Base-by-base conservation (phyloP, 805 yeast genomes). In the Groenewaldozyma salmanticensis region DNA sequence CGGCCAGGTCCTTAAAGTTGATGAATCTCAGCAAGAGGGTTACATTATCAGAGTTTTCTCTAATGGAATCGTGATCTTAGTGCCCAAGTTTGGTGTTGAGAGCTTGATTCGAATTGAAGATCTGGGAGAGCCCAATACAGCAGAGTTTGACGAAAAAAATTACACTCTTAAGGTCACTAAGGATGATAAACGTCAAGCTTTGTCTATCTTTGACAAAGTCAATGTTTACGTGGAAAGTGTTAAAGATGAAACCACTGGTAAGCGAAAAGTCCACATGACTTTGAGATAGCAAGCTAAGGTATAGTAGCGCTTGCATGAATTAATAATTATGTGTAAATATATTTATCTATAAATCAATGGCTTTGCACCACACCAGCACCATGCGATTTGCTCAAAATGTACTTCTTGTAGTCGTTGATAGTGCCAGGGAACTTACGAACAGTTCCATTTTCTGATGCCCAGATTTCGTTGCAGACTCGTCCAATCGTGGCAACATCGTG, bases 71-170 rank as follows among this genome's bases (percentile, higher is more conserved):
- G 96, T 88, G 22, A 94, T 92, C 5, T 65, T 92, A 37, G 96
- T 92, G 31, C 97, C 98, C 15, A 83, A 81, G 58, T 92, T 85
- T 62, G 98, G 98, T 42, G 86, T 92, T 38, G 98, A 92, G 65
- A 90, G 96, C 44, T 69, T 92, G 54, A 86, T 92, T 48, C 85
- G 82, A 57, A 59, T 87, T 45, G 94, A 86, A 51, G 77, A 75
- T 48, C 59, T 90, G 47, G 68, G 75, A 1, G 78, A 80, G 16
- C 82, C 84, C 46, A 74, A 68, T 22, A 68, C 71, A 42, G 69
- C 77, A 27, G 64, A 65, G 20, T 85, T 77, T 54, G 80, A 83
- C 50, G 97, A 92, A 61, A 88, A 83, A 21, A 72, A 71, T 46
- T 92, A 76, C 55, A 76, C 76, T 46, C 65, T 92, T 44, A 65